Conservation (phyloP, 257 asterid species). For the Coffea canephora region DNA sequence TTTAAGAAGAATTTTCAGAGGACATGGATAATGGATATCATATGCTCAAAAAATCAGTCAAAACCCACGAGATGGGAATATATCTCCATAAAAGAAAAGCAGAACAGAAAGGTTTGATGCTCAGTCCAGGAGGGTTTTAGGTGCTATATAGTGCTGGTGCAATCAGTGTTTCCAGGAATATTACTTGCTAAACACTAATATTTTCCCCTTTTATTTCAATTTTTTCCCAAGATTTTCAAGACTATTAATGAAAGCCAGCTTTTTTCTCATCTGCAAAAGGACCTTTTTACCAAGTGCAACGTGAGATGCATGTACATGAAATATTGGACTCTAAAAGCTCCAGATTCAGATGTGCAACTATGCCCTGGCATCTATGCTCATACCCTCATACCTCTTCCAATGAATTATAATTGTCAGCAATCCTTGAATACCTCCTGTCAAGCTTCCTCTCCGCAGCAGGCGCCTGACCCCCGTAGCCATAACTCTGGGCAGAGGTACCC, state of each 20-base stretch:
- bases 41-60: not conserved
- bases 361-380: too few species aligned
- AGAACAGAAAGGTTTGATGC: not conserved
- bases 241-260: not conserved
- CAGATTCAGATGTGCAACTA: not conserved
- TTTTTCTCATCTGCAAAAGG: not conserved
- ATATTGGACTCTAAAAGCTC: not conserved
- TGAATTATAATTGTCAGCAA: conserved; percentile 81
- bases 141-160: too few species aligned
- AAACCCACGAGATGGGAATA: not conserved
- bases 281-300: not conserved
- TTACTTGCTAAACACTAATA: not conserved
- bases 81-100: not conserved
- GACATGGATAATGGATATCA: not conserved
- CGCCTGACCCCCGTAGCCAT: conserved; percentile 19
- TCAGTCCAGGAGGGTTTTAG: not conserved
- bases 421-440: conserved; percentile 84
- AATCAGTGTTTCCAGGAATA: not conserved
- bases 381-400: conserved; percentile 72
- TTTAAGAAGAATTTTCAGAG: not conserved
- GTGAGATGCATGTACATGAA: not conserved
- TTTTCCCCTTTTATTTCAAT: not conserved
- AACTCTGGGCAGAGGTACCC: conserved; percentile 31
- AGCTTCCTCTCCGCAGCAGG: conserved; percentile 47
- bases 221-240: not conserved